Evolutionary conservation across 768 basidiomycete species (phyloP).

Genomic region (Phanerochaete sordida): DNA sequence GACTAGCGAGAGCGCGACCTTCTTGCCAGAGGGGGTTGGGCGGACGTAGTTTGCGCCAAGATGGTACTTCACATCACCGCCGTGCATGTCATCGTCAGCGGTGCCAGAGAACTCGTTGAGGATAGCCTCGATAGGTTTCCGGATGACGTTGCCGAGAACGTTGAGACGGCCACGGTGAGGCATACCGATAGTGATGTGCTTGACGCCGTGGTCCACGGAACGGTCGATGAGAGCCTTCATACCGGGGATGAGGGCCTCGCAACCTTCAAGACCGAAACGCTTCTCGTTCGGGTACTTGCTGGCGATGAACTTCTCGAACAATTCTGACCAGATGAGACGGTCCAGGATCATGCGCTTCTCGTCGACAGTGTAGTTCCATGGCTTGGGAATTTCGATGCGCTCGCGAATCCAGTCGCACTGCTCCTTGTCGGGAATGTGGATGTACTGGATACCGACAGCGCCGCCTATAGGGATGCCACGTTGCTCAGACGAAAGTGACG

Average conservation of each 20-base stretch:
- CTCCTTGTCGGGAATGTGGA: conserved; percentile 97
- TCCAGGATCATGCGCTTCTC: conserved; percentile 99
- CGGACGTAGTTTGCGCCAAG: conserved; percentile 98
- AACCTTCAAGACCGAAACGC: conserved; percentile 97
- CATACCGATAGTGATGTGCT: conserved; percentile 98
- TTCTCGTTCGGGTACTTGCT: conserved; percentile 99
- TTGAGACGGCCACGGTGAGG: conserved; percentile 98
- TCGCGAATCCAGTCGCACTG: conserved; percentile 99
- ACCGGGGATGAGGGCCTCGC: conserved; percentile 94
- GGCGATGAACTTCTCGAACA: conserved; percentile 97
- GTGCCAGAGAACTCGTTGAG: conserved; percentile 91
- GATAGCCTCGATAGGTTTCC: conserved; percentile 97
- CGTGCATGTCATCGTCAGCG: conserved; percentile 66
- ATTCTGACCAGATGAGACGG: conserved; percentile 99
- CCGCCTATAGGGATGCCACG: conserved; percentile 51
- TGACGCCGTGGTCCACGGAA: conserved; percentile 94
- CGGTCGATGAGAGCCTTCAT: conserved; percentile 99
- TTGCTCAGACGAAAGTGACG: background rate
- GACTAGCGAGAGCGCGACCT: conserved; percentile 94
- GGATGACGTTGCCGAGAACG: conserved; percentile 96
- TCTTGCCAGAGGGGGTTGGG: conserved; percentile 97
- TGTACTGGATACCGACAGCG: conserved; percentile 85
- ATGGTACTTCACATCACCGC: conserved; percentile 99
- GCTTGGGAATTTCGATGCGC: conserved; percentile 90
- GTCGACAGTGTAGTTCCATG: conserved; percentile 97